Percentiles rank a stretch among this genome's conserved stretches.
Conservation (phyloP, 208 protist species). For the Trypanosoma caninum region DNA sequence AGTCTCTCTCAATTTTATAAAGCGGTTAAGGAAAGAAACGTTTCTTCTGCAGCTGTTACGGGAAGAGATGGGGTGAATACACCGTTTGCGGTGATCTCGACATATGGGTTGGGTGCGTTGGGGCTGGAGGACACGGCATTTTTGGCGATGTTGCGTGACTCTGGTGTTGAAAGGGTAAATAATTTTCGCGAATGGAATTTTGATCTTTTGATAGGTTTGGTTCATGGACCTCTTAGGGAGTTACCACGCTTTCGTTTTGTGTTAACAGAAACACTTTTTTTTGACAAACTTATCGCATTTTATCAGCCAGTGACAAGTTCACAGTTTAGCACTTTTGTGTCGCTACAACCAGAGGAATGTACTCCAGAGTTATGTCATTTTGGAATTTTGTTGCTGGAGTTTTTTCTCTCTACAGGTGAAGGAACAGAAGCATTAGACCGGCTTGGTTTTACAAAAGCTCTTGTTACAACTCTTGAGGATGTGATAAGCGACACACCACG, state of each 20-base stretch:
- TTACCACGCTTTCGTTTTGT: conserved; percentile 40
- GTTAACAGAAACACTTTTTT: conserved; percentile 34
- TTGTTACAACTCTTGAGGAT: conserved; percentile 61
- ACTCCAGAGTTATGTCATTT: conserved; percentile 59
- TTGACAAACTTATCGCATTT: conserved; percentile 68
- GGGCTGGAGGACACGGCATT: conserved; percentile 70
- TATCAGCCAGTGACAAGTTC: conserved; percentile 43
- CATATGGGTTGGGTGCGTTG: conserved; percentile 26
- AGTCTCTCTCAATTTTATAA: conserved; percentile 52
- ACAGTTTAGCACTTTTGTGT: conserved; percentile 46
- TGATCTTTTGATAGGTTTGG: conserved; percentile 65
- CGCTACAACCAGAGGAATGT: conserved; percentile 34
- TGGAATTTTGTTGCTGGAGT: conserved; percentile 68
- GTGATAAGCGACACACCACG: conserved; percentile 50
- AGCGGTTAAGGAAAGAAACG: conserved; percentile 6
- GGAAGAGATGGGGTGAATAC: not conserved
- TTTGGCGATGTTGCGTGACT: conserved; percentile 42
- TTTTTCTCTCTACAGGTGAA: conserved; percentile 70
- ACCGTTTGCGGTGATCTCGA: conserved; percentile 7
- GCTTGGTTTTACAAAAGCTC: conserved; percentile 41
- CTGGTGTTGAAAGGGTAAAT: conserved; percentile 42
- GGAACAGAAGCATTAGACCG: conserved; percentile 53
- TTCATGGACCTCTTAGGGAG: conserved; percentile 69
- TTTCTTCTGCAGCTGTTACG: not conserved
- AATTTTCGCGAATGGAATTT: conserved; percentile 56